Base-by-base conservation (phyloP, 148 eudicot genomes). In the Linanthus parryae region DNA sequence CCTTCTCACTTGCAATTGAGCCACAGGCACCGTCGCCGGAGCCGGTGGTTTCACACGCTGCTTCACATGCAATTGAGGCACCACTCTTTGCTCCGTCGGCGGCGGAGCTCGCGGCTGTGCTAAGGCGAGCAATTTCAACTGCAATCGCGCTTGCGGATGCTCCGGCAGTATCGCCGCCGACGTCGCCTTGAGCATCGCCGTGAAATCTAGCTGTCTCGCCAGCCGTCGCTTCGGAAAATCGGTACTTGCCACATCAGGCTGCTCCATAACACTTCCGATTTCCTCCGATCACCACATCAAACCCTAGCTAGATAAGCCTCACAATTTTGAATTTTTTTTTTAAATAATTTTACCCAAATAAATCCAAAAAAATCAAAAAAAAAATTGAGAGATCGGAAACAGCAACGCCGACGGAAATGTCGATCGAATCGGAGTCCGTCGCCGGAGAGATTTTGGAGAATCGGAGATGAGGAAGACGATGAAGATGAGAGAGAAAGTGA, bases 141-240 rank as follows among this genome's bases (percentile, higher is more conserved):
- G 59, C n/a, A 62, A 52, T 18, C 37, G 54, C 39, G 76, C 59
- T 29, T 63, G 68, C 0, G 63, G 72, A 56, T 44, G 72, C 25
- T 57, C 60, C 20, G 64, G 68, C 59, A 62, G 24, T 22, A 61
- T 26, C 53, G 44, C 30, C 49, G 48, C 44, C 35, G 55, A 68
- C 54, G 78, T 40, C 2, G 70, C 62, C 15, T 52, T 48, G 17
- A 49, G 52, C 44, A 28, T 53, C 36, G 72, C 66, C 34, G 76
- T 44, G 56, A 80, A 80, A 71, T 81, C 80, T 45, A 81, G 61
- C 54, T 81, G 87, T 34, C 82, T 69, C 53, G 68, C 75, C 41
- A 67, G 63, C 59, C 63, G 72, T 41, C 64, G 65, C 30, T 50
- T 49, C 34, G 37, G 44, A 10, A 67, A 41, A 37, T 54, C 67